Evolutionary conservation across 1,284 basidiomycete species (phyloP), one percentile per base, ranked within the genome.

Genomic region (Malassezia japonica): DNA sequence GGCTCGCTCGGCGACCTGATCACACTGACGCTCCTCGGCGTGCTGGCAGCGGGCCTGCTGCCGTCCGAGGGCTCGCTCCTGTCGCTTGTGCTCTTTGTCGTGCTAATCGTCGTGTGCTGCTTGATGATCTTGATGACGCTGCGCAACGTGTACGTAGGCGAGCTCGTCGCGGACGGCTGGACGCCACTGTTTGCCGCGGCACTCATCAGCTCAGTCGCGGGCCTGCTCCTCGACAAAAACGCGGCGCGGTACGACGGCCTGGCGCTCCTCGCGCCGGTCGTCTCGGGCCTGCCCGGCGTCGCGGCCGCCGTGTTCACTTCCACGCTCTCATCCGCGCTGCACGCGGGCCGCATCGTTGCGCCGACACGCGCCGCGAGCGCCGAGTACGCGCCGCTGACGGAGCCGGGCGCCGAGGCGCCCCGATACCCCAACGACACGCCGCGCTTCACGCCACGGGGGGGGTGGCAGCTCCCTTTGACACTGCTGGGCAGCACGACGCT

Each of bases 271-370:
- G 85, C 86, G 0, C 82, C 94, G 13, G 86, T 90, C 12, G 86
- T 94, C 58, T 87, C 86, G 27, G 88, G 88, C 18, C 46, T 65
- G 13, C 62, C 64, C 3, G 63, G 91, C 12, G 83, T 84, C 23
- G 84, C 90, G 2, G 90, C 90, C 7, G 83, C 88, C 8, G 88
- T 98, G 62, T 85, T 91, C 61, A 84, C 90, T 20, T 94, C 90
- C 2, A 80, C 92, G 7, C 78, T 94, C 4, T 90, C 87, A 0
- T 96, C 91, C 0, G 78, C 83, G 0, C 77, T 91, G 20, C 89
- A 92, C 55, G 80, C 64, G 1, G 65, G 70, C 23, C 61, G 60
- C 28, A 27, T 48, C 13, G 12, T 24, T 13, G 50, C 50, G 23
- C 37, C 38, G 8, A 53, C 50, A 21, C 50, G 50, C 12, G 31